Conservation (phyloP, 2,329 filamentous ascomycete species). For the Ilyonectria destructans region DNA sequence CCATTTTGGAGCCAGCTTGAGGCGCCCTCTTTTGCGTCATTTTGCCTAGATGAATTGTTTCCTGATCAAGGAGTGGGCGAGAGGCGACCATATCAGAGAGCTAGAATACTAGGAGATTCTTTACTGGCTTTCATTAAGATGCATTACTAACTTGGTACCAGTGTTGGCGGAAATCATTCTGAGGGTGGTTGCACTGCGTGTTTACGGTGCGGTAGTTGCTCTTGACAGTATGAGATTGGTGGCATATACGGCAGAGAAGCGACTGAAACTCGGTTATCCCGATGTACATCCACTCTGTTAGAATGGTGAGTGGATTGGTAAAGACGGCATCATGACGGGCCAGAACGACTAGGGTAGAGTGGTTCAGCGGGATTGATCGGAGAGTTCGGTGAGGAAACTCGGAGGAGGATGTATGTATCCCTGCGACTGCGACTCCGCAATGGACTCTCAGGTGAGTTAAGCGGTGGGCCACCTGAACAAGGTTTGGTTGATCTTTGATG, state of each 20-base stretch:
- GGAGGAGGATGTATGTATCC: background rate
- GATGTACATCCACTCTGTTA: background rate
- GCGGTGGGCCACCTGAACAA: background rate
- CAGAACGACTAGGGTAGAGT: background rate
- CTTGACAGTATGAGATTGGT: background rate
- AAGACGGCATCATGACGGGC: background rate
- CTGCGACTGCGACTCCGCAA: background rate
- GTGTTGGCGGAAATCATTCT: background rate
- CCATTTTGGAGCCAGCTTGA: constrained; percentile 10
- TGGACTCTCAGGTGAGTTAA: background rate
- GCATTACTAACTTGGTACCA: background rate
- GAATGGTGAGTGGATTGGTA: background rate
- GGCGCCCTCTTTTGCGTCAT: background rate
- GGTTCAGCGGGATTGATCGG: background rate
- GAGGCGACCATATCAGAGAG: background rate
- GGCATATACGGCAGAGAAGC: background rate
- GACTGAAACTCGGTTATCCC: background rate
- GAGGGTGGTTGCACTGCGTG: background rate
- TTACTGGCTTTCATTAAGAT: background rate
- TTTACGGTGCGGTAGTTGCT: no score
- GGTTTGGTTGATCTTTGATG: background rate
- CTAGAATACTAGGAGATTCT: background rate
- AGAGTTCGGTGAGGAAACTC: constrained; percentile 1
- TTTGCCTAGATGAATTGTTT: constrained; percentile 1
- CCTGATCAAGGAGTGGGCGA: background rate